Evolutionary conservation across 805 yeast species (phyloP), one percentile per base, ranked within the genome.

Genomic region (Ogataea trehaloabstinens): DNA sequence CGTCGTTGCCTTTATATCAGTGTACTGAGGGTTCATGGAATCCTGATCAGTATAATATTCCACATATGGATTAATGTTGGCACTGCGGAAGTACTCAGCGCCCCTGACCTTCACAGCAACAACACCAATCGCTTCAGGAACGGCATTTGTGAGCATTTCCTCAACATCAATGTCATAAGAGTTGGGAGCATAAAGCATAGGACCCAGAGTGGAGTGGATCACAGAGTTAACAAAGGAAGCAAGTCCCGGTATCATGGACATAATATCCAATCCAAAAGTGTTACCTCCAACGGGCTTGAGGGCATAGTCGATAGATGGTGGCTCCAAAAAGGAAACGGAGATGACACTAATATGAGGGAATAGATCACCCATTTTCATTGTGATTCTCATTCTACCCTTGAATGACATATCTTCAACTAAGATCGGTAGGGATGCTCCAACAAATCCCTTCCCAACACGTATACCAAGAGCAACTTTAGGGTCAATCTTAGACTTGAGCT

Each of bases 261-360:
- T 85, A 50, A 85, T 76, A 64, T 85, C 95, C 31, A 85, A 56
- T 45, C 95, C 95, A 44, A 85, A 72, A n/a, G 90, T 81, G 58
- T 85, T 91, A 65, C 95, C 93, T 59, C 93, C 93, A 37, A 85
- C 83, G 7, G 95, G 95, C 58, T 85, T 85, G 68, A 85, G 74
- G 16, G 80, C 82, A 58, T 84, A 85, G 56, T 82, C 90, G 55
- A 85, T 82, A 21, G 73, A 70, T 27, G 93, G 93, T 15, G 91
- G 83, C 58, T 85, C 91, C 53, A 85, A 66, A 52, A 85, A 76
- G 46, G 80, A 83, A 40, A 85, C 67, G 15, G 87, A 78, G 6
- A 85, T 86, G 50, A 76, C 61, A 45, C 79, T 80, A 42, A 85
- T 82, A 52, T 85, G 89, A n/a, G 95, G 95, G 60, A 85, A 84